A percentile compares a stretch with the other conserved stretches of the same genome.
phyloP scores from a whole-genome alignment of 164 flowering plant genomes.

The Echeveria elegans region DNA sequence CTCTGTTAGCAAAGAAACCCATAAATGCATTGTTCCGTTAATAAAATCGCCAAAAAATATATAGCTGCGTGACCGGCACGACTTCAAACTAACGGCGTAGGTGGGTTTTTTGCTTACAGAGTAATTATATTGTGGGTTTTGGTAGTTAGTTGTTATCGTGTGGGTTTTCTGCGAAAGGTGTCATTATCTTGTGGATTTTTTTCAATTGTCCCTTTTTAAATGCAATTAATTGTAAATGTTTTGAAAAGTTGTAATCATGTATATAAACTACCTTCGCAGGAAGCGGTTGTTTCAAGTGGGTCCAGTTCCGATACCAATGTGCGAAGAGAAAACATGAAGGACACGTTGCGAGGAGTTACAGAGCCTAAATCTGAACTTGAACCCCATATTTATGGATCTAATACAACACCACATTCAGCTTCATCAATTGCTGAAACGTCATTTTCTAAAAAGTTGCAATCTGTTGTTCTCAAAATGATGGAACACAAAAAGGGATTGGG shows the following conservation, averaged over 20 bases:
- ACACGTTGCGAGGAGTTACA: neutral
- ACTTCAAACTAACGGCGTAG: too few species aligned
- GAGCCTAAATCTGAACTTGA: neutral
- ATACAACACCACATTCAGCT: neutral
- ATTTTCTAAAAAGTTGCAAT: neutral
- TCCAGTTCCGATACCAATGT: neutral
- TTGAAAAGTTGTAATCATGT: neutral
- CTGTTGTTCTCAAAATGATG: neutral
- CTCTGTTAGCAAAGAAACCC: too few species aligned
- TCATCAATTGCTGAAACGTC: neutral
- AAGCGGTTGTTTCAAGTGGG: neutral
- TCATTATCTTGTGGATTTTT: neutral
- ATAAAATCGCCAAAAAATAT: too few species aligned
- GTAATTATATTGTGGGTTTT: too few species aligned
- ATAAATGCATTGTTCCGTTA: too few species aligned
- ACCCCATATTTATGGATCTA: neutral
- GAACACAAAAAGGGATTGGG: conserved; percentile 3
- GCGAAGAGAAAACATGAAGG: neutral
- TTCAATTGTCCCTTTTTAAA: too few species aligned
- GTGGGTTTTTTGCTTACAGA: too few species aligned
- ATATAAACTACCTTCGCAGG: neutral
- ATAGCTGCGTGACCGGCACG: too few species aligned
- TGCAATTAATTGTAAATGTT: neutral
- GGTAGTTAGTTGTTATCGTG: too few species aligned
- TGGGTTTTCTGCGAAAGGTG: too few species aligned